Evolutionary conservation across 306 rosid species (phyloP).

Genomic region (Prunus mira): DNA sequence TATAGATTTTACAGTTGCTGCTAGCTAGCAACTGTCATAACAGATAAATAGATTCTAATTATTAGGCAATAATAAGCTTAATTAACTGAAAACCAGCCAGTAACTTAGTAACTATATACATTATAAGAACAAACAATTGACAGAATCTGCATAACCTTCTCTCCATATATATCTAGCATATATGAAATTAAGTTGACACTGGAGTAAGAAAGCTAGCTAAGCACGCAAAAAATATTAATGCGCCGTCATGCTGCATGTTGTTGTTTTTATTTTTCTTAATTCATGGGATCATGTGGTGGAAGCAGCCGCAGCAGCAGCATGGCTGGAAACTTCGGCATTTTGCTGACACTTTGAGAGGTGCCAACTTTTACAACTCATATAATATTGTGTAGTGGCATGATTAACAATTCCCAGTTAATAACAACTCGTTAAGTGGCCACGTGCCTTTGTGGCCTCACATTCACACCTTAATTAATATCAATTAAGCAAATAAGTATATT

Average conservation of each 20-base stretch:
- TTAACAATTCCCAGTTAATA: conserved; percentile 28
- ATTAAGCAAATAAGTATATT: neutral
- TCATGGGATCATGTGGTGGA: conserved; percentile 54
- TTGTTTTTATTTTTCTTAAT: neutral
- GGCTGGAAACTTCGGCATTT: conserved; percentile 45
- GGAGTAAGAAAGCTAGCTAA: neutral
- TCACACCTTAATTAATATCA: conserved; percentile 9
- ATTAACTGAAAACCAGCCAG: conserved; percentile 2
- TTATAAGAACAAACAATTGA: conserved; percentile 34
- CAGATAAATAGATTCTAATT: conserved; percentile 19
- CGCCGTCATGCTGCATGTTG: conserved; percentile 27
- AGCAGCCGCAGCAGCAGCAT: neutral
- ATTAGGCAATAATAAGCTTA: conserved; percentile 6
- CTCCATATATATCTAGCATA: conserved; percentile 19
- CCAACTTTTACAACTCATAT: conserved; percentile 39
- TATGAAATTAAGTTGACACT: conserved; percentile 18
- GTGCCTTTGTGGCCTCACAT: conserved; percentile 38
- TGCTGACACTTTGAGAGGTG: conserved; percentile 40
- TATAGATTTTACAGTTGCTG: conserved; percentile 2
- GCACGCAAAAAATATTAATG: conserved; percentile 8
- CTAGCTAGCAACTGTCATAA: conserved; percentile 18
- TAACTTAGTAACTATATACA: neutral
- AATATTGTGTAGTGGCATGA: conserved; percentile 27
- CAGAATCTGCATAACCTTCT: conserved; percentile 33
- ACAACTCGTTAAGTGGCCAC: conserved; percentile 53